These are phyloP conservation scores for Rhamnella rubrinervis DNA, from an alignment of 331 rosid species.

Conservation along the genomic window DNA sequence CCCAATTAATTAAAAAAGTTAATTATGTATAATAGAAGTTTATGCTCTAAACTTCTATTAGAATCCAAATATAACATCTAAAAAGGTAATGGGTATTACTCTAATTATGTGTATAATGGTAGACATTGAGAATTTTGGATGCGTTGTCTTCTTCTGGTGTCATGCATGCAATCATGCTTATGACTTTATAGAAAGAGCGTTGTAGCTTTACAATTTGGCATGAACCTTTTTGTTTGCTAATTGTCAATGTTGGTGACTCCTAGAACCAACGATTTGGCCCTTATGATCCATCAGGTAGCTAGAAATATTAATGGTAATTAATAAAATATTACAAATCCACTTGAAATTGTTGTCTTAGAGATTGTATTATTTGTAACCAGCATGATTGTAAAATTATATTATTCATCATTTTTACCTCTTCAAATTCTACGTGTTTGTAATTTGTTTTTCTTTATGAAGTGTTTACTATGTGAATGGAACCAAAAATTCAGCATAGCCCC, in stretches of 20 bases:
- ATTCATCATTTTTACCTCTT: too few species aligned
- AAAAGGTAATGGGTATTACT: constrained; percentile 5
- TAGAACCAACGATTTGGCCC: background rate
- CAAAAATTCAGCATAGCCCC: too few species aligned
- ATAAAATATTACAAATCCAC: too few species aligned
- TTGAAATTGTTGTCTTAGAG: too few species aligned
- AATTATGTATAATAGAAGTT: background rate
- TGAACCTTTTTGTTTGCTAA: constrained; percentile 11
- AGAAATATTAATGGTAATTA: background rate
- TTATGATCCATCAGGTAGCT: background rate
- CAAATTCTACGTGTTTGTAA: too few species aligned
- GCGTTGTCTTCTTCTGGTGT: background rate
- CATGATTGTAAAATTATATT: too few species aligned
- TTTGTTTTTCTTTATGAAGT: too few species aligned
- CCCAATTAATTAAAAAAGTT: background rate
- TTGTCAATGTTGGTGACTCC: background rate
- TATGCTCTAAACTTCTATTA: constrained; percentile 10
- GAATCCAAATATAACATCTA: constrained; percentile 18
- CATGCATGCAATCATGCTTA: background rate
- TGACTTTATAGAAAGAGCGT: constrained; percentile 20
- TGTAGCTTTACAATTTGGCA: constrained; percentile 36
- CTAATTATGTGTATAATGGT: background rate
- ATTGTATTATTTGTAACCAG: too few species aligned
- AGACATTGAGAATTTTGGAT: background rate
- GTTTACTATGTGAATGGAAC: too few species aligned